Conservation (phyloP, 805 yeast species). For the Saccharomycopsis sp. region DNA sequence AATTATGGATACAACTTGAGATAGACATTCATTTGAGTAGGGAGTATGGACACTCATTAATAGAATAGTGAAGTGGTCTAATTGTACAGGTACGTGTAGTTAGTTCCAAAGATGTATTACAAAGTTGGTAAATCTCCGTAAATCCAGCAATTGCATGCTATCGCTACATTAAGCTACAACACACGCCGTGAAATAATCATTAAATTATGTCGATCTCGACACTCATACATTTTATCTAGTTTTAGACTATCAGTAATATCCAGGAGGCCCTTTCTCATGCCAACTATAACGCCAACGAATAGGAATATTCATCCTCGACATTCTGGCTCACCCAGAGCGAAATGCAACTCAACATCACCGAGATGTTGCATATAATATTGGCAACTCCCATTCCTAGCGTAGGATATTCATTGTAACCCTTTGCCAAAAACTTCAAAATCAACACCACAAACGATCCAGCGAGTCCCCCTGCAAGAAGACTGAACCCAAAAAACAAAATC, state of each 20-base stretch:
- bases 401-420: slow-evolving; percentile 69
- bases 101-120: too few species aligned
- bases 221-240: neutral
- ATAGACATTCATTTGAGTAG: too few species aligned
- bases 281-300: slow-evolving; percentile 67
- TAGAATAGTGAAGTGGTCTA: too few species aligned
- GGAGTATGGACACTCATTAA: too few species aligned
- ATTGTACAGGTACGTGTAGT: too few species aligned
- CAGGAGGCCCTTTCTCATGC: too few species aligned
- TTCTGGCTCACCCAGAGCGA: slow-evolving; percentile 91
- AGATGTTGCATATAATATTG: slow-evolving; percentile 72
- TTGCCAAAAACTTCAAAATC: slow-evolving; percentile 74
- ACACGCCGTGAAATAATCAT: neutral
- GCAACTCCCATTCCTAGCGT: slow-evolving; percentile 92
- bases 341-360: slow-evolving; percentile 84
- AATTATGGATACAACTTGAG: too few species aligned
- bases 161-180: too few species aligned
- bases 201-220: neutral
- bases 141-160: too few species aligned
- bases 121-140: too few species aligned
- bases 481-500: slow-evolving; percentile 85
- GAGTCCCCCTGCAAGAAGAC: slow-evolving; percentile 87
- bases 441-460: slow-evolving; percentile 89
- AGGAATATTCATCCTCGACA: slow-evolving; percentile 92
- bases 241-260: too few species aligned